phyloP scores from a whole-genome alignment of 1,284 basidiomycete genomes.

The Pseudomicrostroma phylloplanum region DNA sequence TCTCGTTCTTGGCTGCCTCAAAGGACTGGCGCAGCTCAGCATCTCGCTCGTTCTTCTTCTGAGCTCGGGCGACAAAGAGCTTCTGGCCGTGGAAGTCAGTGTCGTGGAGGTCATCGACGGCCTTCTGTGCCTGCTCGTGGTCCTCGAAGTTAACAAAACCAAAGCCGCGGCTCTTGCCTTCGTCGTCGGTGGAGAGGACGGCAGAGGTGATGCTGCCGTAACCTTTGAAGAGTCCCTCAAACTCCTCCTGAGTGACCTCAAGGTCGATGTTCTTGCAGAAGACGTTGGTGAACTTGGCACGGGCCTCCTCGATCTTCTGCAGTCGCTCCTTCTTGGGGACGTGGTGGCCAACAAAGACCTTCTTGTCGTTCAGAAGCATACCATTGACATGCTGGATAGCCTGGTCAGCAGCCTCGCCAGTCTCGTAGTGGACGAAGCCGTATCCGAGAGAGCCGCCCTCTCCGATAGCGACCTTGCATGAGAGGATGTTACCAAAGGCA shows the following conservation, averaged over 20 bases:
- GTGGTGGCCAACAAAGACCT: conserved; percentile 93
- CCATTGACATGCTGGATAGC: conserved; percentile 97
- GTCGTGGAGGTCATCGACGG: conserved; percentile 86
- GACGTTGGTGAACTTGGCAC: conserved; percentile 93
- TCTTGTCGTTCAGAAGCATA: conserved; percentile 87
- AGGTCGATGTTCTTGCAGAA: conserved; percentile 95
- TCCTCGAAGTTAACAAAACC: conserved; percentile 95
- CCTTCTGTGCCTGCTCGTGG: conserved; percentile 85
- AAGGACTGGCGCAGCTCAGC: conserved; percentile 90
- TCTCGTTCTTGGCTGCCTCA: conserved; percentile 92
- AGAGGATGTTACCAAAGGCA: conserved; percentile 96
- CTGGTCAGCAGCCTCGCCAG: conserved; percentile 81
- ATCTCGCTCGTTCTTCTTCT: conserved; percentile 98
- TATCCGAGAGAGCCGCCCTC: conserved; percentile 57
- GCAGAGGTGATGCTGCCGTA: conserved; percentile 86
- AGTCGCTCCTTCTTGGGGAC: conserved; percentile 81
- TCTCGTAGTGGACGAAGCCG: conserved; percentile 98
- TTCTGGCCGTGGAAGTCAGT: conserved; percentile 78
- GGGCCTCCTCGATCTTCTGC: conserved; percentile 92
- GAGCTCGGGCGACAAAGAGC: conserved; percentile 91
- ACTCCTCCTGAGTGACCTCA: conserved; percentile 79
- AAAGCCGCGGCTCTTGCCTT: conserved; percentile 86
- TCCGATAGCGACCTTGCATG: conserved; percentile 85
- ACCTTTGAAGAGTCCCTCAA: conserved; percentile 71
- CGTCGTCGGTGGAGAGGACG: conserved; percentile 67